Evolutionary conservation across 169 alveolate genomes (phyloP).

Genomic region (Plasmodium coatneyi): DNA sequence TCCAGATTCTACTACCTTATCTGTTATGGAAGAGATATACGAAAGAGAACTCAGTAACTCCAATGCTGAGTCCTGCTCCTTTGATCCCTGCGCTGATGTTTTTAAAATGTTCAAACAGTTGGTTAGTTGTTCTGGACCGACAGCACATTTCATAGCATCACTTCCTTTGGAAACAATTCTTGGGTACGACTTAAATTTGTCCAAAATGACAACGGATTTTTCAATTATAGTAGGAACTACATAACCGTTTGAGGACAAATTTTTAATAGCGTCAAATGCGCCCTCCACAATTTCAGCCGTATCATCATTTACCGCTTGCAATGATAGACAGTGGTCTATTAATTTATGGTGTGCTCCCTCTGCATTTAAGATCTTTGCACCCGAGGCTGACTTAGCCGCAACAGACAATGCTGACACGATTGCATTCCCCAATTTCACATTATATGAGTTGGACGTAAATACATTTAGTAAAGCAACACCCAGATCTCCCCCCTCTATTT

Average conservation of each 20-base stretch:
- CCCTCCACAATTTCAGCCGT: conserved; percentile 68
- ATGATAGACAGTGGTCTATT: conserved; percentile 55
- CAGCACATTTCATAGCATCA: conserved; percentile 89
- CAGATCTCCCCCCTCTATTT: conserved; percentile 79
- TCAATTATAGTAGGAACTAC: conserved; percentile 70
- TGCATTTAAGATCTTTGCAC: conserved; percentile 77
- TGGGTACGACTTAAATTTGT: conserved; percentile 80
- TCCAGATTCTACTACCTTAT: conserved; percentile 91
- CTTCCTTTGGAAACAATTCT: conserved; percentile 87
- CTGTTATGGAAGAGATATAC: conserved; percentile 91
- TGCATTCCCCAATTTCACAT: conserved; percentile 75
- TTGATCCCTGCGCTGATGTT: conserved; percentile 85
- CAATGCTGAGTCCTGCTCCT: conserved; percentile 91
- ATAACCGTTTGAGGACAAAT: conserved; percentile 68
- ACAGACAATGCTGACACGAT: conserved; percentile 78
- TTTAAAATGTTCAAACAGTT: conserved; percentile 89
- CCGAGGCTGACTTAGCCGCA: conserved; percentile 79
- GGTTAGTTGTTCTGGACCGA: conserved; percentile 90
- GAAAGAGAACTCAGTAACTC: conserved; percentile 91
- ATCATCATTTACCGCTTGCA: conserved; percentile 69
- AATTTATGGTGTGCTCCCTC: conserved; percentile 78
- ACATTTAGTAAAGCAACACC: conserved; percentile 78
- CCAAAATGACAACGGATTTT: conserved; percentile 77
- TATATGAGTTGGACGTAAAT: conserved; percentile 71
- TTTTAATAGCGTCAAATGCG: conserved; percentile 50